Evolutionary conservation across 106 monocot species (phyloP), one percentile per base, ranked within the genome.

Genomic region (Acanthochlamys bracteata): DNA sequence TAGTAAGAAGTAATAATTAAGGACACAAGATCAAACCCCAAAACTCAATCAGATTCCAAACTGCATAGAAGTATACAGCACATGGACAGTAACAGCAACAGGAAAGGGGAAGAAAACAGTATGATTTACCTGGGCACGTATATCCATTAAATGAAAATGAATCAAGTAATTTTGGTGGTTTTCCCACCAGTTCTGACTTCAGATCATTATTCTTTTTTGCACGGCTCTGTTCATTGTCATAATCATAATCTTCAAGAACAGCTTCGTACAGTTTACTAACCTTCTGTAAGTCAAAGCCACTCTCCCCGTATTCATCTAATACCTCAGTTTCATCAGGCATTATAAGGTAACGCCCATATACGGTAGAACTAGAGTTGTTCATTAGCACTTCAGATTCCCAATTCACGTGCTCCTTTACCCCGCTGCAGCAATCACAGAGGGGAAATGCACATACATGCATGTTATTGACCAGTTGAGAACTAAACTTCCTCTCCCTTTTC

Each of bases 341-440:
- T 76, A 86, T 80, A 42, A 68, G 68, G 53, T 81, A 85, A 43
- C 81, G 68, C 14, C 74, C 85, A 73, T 85, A 81, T 0, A 85
- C 63, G 27, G 76, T 53, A 23, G 76, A 80, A 58, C 41, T 72
- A 17, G 80, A 68, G 16, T 4, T 65, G 15, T 60, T 59, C 17
- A 53, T 45, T 47, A 39, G 25, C 22, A 64, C 78, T 15, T 47
- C 53, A 1, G 39, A 43, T 0, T 67, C 54, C 14, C 19, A 33
- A 23, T 59, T 42, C 9, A 42, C 2, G 1, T 11, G 19, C 47
- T 68, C 57, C 40, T 59, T 66, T 24, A 52, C 24, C 56, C 55
- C 73, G 22, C 60, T 63, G 66, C 78, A 81, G 63, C 84, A 84
- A 60, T 83, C 88, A 22, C 83, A 78, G 24, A 80, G 65, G 22